Percentiles rank a stretch among this genome's conserved stretches.
Conservation (phyloP, 371 early-diverging fungal species). For the Mucor circinelloides region DNA sequence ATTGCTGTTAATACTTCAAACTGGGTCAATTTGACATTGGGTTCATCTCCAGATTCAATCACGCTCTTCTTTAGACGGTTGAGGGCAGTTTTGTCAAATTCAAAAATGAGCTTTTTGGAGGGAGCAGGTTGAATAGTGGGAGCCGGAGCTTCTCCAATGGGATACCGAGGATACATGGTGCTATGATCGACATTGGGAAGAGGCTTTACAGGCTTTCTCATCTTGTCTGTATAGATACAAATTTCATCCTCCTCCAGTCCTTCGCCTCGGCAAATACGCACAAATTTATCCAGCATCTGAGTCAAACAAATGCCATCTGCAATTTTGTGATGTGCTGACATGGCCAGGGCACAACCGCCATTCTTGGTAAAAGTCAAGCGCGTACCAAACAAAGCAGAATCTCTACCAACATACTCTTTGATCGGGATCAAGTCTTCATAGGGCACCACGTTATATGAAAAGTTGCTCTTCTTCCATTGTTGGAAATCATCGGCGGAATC, state of each 20-base stretch:
- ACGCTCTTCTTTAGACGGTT: not conserved
- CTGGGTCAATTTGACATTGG: not conserved
- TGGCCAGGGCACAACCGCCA: slow-evolving; percentile 7
- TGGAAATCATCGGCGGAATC: slow-evolving; percentile 16
- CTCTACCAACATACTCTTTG: not conserved
- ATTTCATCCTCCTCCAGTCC: not conserved
- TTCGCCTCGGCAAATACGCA: slow-evolving; percentile 2
- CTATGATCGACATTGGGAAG: slow-evolving; percentile 7
- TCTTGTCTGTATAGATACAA: slow-evolving; percentile 2
- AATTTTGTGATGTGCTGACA: slow-evolving; percentile 18
- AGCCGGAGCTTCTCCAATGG: not conserved
- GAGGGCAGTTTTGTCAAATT: not conserved
- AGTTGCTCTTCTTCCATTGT: slow-evolving; percentile 7
- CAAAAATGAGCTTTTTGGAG: slow-evolving; percentile 10
- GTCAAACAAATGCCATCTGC: slow-evolving; percentile 7
- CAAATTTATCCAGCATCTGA: not conserved
- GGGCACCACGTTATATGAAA: slow-evolving; percentile 9
- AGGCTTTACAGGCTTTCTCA: slow-evolving; percentile 3
- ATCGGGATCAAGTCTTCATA: slow-evolving; percentile 15
- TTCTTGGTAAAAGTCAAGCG: not conserved
- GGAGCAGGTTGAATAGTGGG: slow-evolving; percentile 8
- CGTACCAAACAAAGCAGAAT: slow-evolving; percentile 12
- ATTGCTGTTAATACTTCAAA: slow-evolving; percentile 10
- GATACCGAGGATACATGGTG: slow-evolving; percentile 4
- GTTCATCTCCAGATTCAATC: not conserved